phyloP scores from a whole-genome alignment of 108 stramenopile genomes.

The Fragilariopsis cylindrus region DNA sequence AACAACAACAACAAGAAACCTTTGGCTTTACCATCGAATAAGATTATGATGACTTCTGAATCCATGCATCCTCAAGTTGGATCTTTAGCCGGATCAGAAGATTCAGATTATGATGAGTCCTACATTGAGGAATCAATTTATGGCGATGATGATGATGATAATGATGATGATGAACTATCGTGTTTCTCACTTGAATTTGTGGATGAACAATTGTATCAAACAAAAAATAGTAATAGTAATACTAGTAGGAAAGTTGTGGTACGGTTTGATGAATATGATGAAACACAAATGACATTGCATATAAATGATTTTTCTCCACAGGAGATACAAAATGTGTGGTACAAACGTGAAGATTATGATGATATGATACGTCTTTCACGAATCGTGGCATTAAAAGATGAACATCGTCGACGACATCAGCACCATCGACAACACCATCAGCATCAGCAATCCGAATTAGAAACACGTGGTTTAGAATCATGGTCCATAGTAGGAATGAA shows the following conservation, averaged over 20 bases:
- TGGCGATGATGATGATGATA: not conserved
- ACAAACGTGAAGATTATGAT: slow-evolving; percentile 2
- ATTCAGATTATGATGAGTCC: not conserved
- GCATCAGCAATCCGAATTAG: slow-evolving; percentile 2
- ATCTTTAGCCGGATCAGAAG: not conserved
- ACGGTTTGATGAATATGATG: not conserved
- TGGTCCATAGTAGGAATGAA: not conserved
- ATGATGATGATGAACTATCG: not conserved
- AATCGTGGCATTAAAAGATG: not conserved
- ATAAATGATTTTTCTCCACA: not conserved
- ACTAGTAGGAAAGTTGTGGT: not conserved
- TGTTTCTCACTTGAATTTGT: not conserved
- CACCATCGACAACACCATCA: not conserved
- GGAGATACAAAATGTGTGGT: not conserved
- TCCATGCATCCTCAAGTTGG: not conserved
- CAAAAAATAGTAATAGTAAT: not conserved
- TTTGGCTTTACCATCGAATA: not conserved
- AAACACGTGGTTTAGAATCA: not conserved
- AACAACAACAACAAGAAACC: not conserved
- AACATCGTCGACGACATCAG: not conserved
- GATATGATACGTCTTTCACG: not conserved
- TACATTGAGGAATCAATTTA: not conserved
- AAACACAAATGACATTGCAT: slow-evolving; percentile 3
- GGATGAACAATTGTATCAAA: no score
- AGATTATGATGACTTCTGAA: not conserved